Conservation (phyloP, 371 early-diverging fungal genomes). For the Phascolomyces articulosus region DNA sequence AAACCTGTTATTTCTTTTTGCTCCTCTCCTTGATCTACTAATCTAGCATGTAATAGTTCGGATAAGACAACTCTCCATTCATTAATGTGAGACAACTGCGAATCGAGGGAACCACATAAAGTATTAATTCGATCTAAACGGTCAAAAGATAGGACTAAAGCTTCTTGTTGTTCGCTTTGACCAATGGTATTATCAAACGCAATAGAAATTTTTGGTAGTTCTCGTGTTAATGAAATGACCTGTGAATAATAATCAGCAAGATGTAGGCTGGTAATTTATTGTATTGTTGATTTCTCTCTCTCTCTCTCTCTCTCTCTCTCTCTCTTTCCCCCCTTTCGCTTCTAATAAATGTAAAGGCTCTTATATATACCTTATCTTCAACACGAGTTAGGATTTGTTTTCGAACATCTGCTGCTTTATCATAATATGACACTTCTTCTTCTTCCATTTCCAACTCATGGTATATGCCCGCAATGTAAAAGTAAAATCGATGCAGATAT, state of each 20-base stretch:
- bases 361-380: slow-evolving; percentile 25
- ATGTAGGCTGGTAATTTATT: background rate
- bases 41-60: slow-evolving; percentile 21
- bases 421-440: slow-evolving; percentile 47
- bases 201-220: background rate
- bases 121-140: slow-evolving; percentile 26
- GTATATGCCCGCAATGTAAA: slow-evolving; percentile 62
- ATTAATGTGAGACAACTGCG: slow-evolving; percentile 27
- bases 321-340: too few relatives aligned
- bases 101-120: slow-evolving; percentile 26
- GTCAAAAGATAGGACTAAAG: slow-evolving; percentile 9
- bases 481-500: slow-evolving; percentile 62
- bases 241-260: background rate
- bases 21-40: slow-evolving; percentile 30
- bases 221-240: slow-evolving; percentile 6
- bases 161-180: slow-evolving; percentile 20
- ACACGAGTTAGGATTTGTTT: slow-evolving; percentile 30
- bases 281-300: too few relatives aligned
- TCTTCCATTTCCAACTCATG: slow-evolving; percentile 39
- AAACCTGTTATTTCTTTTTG: slow-evolving; percentile 26
- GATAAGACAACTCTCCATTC: slow-evolving; percentile 26
- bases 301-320: too few relatives aligned
- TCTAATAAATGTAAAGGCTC: background rate
- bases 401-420: slow-evolving; percentile 53
- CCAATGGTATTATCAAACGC: background rate